Evolutionary conservation across 2,329 filamentous ascomycete species (phyloP), one percentile per base, ranked within the genome.

Genomic region (Elsinoe perseae): DNA sequence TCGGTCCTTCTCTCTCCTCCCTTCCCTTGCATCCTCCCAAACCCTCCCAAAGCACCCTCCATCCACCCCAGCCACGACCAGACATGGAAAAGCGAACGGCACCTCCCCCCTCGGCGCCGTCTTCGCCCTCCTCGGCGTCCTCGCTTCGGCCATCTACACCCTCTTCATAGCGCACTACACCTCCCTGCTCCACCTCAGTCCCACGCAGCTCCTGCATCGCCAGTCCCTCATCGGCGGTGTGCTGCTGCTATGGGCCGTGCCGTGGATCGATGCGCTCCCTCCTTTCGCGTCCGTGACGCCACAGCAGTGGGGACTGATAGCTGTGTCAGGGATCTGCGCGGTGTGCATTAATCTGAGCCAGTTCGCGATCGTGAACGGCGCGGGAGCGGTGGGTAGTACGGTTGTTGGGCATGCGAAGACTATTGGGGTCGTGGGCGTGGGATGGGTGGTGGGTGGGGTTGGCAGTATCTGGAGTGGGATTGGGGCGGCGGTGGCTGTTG

Each of bases 131-230:
- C 64, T 70, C 1, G 83, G 83, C 50, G 82, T 86, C 9, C 75
- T 84, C 54, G 82, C 82, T 14, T 85, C 81, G 28, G 82, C 82
- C 1, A 69, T 86, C 14, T 87, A 87, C 68, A 86, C 83, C 0
- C 80, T 86, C 58, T 85, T 82, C 81, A 84, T 86, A 64, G 77
- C 79, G 53, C 79, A 77, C 64, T 86, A 83, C 65, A 81, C 85
- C 66, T 77, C 80, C 59, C 84, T 80, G 68, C 75, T 86, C 20
- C 76, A 82, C 59, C 81, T 86, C 72, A 80, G 77, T 61, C 85
- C 82, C 69, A 83, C 85, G 78, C 84, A 87, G 71, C 72, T 87
- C 28, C 75, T 87, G 9, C 81, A 81, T 70, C 86, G 85, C 68
- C 83, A 86, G 68, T 81, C 83, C 1, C 82, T 83, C 1, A 72